Conservation (phyloP, 306 rosid species). For the Urtica urens region DNA sequence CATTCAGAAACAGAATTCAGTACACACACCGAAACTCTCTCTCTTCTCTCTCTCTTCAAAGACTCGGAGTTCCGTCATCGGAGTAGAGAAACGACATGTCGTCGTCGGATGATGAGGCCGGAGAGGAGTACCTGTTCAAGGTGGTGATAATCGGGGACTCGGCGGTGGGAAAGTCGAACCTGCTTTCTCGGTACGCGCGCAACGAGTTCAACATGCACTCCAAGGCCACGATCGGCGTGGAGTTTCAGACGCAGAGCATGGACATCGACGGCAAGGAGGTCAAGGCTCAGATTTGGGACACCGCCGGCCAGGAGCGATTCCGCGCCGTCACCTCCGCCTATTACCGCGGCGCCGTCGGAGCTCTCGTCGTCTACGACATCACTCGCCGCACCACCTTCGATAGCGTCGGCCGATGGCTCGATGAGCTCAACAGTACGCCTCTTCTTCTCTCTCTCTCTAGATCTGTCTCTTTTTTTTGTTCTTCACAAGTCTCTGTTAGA, state of each 20-base stretch:
- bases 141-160: constrained; percentile 85
- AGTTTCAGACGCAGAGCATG: constrained; percentile 79
- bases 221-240: constrained; percentile 93
- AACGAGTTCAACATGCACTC: constrained; percentile 84
- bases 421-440: constrained; percentile 74
- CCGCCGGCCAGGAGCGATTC: constrained; percentile 92
- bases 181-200: constrained; percentile 70
- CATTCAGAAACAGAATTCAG: background rate
- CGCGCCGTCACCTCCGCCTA: constrained; percentile 95
- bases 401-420: constrained; percentile 82
- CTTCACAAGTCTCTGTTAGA: background rate
- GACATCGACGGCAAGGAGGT: constrained; percentile 77
- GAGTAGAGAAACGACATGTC: constrained; percentile 25
- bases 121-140: constrained; percentile 91
- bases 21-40: background rate
- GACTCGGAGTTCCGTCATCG: background rate
- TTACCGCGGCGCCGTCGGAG: constrained; percentile 88
- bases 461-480: background rate
- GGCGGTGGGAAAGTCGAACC: constrained; percentile 76
- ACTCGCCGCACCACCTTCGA: constrained; percentile 78
- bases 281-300: constrained; percentile 99
- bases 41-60: background rate
- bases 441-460: background rate
- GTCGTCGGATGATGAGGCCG: constrained; percentile 65
- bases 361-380: constrained; percentile 77